These are phyloP conservation scores for Ambrosia hybrid DNA, from an alignment of 140 eudicot species.

Conservation along the genomic window DNA sequence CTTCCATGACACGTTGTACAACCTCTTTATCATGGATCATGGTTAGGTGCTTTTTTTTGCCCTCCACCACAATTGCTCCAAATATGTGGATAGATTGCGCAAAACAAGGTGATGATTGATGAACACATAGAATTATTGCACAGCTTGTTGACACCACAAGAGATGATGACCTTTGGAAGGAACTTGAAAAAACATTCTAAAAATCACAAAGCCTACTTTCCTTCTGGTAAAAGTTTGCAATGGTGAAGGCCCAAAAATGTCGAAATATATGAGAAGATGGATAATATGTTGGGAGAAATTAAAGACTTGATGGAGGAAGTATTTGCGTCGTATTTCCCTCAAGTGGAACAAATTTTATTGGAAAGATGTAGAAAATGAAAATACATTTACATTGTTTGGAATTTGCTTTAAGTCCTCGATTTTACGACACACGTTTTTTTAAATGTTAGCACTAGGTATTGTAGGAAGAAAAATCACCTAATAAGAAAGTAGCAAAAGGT, in stretches of 20 bases:
- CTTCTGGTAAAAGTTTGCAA: background rate
- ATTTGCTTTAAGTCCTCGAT: constrained; percentile 18
- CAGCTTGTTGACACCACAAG: too few relatives aligned
- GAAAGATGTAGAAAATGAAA: constrained; percentile 16
- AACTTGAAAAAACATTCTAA: background rate
- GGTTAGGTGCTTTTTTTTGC: constrained; percentile 2
- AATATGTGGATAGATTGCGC: background rate
- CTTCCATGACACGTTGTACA: background rate
- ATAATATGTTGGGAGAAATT: constrained; percentile 13
- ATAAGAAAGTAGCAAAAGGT: constrained; percentile 6
- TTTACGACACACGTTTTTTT: constrained; percentile 20
- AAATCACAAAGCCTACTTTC: background rate
- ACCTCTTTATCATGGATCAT: constrained; percentile 17
- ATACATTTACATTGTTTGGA: constrained; percentile 19
- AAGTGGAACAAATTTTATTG: background rate
- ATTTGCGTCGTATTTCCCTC: background rate
- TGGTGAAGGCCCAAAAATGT: too few relatives aligned
- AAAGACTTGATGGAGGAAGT: constrained; percentile 13
- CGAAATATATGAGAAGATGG: too few relatives aligned
- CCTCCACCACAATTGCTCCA: background rate
- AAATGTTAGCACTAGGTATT: constrained; percentile 10
- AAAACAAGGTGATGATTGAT: background rate
- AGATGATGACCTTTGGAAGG: too few relatives aligned
- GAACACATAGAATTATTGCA: background rate
- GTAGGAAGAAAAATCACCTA: background rate